Conservation (phyloP, 106 monocot genomes). For the Triglochin maritima region DNA sequence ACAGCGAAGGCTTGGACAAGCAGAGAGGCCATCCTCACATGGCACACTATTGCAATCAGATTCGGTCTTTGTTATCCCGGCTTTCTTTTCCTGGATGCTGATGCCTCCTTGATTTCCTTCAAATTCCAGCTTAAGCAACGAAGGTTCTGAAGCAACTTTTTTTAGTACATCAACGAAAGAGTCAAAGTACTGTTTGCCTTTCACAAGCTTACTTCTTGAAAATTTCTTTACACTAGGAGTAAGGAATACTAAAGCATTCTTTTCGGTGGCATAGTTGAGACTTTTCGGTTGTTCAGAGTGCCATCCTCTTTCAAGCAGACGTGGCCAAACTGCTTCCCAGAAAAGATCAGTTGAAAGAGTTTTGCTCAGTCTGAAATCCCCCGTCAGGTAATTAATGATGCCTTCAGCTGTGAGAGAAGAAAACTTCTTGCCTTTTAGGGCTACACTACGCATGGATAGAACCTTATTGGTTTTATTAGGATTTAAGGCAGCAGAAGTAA, state of each 20-base stretch:
- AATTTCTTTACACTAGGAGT: constrained; percentile 80
- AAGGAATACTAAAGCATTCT: constrained; percentile 55
- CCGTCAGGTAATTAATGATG: constrained; percentile 76
- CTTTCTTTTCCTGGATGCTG: background rate
- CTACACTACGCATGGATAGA: constrained; percentile 25
- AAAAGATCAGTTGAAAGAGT: constrained; percentile 82
- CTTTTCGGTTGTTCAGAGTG: constrained; percentile 74
- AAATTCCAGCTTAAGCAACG: constrained; percentile 54
- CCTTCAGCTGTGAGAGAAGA: constrained; percentile 54
- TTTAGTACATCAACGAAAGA: constrained; percentile 79
- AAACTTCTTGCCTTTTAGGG: constrained; percentile 68
- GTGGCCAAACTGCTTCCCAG: constrained; percentile 79
- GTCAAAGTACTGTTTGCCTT: constrained; percentile 90
- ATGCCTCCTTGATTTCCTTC: constrained; percentile 17
- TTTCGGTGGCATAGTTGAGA: constrained; percentile 16
- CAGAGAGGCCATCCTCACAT: background rate
- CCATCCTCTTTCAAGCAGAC: constrained; percentile 58
- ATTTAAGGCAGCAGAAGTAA: constrained; percentile 40
- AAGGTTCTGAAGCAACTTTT: constrained; percentile 77
- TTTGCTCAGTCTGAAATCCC: constrained; percentile 83
- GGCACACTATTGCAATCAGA: too few species aligned
- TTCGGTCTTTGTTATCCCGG: too few species aligned
- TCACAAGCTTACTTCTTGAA: constrained; percentile 55
- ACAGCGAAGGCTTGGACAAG: background rate
- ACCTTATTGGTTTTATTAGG: constrained; percentile 25